Evolutionary conservation across 176 grass and related monocot species (phyloP).

Genomic region (Alloteropsis semialata): DNA sequence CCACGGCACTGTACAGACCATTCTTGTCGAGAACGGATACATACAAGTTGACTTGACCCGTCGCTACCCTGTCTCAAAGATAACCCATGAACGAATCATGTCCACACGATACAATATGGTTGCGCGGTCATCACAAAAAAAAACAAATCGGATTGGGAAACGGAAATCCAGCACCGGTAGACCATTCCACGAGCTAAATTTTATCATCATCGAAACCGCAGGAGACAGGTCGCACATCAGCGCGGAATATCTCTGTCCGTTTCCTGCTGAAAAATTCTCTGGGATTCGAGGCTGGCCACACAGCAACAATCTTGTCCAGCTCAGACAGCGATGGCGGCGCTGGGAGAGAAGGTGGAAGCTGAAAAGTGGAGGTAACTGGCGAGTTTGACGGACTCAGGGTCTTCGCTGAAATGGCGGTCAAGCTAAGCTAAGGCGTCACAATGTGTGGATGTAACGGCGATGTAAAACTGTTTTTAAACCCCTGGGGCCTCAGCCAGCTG

Average conservation of each 20-base stretch:
- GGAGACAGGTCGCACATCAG: not conserved
- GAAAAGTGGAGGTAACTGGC: not conserved
- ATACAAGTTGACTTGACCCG: not conserved
- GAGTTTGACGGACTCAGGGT: not conserved
- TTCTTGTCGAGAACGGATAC: not conserved
- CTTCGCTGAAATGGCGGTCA: not conserved
- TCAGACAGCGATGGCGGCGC: not conserved
- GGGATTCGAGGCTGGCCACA: not conserved
- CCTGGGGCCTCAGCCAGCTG: too few relatives aligned
- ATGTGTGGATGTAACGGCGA: not conserved
- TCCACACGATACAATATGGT: not conserved
- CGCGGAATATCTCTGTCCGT: not conserved
- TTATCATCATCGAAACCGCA: not conserved
- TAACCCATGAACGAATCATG: not conserved
- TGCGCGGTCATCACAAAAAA: not conserved
- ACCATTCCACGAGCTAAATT: not conserved
- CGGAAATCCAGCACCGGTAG: too few relatives aligned
- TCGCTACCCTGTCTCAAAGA: not conserved
- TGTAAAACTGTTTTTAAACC: not conserved
- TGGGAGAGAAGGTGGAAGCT: not conserved
- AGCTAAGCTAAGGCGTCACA: not conserved
- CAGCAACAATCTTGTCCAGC: not conserved
- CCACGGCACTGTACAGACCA: not conserved
- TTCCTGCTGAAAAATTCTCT: not conserved
- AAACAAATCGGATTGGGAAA: not conserved